Conservation (phyloP, 768 basidiomycete genomes). For the Lactarius akahatsu region DNA sequence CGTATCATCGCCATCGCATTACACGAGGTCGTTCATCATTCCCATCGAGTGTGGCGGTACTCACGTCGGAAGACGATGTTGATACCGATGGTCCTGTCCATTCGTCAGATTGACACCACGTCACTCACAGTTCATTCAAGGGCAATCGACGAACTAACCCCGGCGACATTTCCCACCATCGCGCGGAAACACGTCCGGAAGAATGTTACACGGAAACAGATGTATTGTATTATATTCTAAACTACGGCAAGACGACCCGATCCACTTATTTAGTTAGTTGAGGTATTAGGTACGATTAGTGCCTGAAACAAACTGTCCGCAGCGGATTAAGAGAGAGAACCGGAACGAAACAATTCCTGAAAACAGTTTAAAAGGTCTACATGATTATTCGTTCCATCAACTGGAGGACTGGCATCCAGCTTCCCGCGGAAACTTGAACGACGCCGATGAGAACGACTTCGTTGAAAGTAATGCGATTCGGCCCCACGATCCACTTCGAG, state of each 20-base stretch:
- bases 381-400: conserved; percentile 13
- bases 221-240: neutral
- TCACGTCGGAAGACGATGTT: neutral
- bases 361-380: neutral
- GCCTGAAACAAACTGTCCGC: neutral
- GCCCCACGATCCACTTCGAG: conserved; percentile 10
- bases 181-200: neutral
- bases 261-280: neutral
- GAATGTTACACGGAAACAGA: neutral
- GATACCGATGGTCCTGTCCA: neutral
- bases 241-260: neutral
- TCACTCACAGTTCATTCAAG: neutral
- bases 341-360: neutral
- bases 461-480: conserved; percentile 9
- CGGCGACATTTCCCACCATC: neutral
- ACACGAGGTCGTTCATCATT: conserved; percentile 6
- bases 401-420: conserved; percentile 28
- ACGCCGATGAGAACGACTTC: conserved; percentile 26
- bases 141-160: conserved; percentile 1
- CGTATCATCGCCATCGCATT: neutral
- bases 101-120: conserved; percentile 1
- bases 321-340: neutral
- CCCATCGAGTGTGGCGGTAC: neutral
- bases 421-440: conserved; percentile 25
- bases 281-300: conserved; percentile 9